phyloP scores from a whole-genome alignment of 345 rosid genomes.

The Ceriops decandra region DNA sequence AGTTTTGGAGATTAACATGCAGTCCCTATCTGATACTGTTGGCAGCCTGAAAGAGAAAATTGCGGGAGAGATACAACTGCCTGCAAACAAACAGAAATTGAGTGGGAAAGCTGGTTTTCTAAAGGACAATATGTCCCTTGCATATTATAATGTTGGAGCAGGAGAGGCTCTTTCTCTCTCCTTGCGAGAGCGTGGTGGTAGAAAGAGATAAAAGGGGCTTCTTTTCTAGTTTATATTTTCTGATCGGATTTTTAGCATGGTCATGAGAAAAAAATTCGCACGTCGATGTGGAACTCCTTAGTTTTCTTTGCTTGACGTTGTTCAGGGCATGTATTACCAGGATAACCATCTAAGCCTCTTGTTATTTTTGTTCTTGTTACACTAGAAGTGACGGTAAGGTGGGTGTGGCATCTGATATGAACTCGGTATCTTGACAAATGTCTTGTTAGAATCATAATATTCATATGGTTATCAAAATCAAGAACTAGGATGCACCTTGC shows the following conservation, averaged over 20 bases:
- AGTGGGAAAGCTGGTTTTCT: conserved; percentile 88
- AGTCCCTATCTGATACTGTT: conserved; percentile 66
- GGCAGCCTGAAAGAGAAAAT: conserved; percentile 90
- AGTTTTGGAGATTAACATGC: conserved; percentile 64
- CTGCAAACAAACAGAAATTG: conserved; percentile 82
- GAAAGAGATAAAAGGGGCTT: conserved; percentile 53
- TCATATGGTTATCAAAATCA: too few species aligned
- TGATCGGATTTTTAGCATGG: conserved; percentile 10
- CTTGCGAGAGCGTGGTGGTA: conserved; percentile 81
- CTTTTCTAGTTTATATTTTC: conserved; percentile 15
- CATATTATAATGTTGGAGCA: conserved; percentile 67
- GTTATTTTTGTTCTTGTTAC: neutral
- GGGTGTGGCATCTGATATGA: neutral
- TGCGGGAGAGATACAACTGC: conserved; percentile 79
- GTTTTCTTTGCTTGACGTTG: conserved; percentile 4
- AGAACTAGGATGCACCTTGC: too few species aligned
- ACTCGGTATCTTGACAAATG: too few species aligned
- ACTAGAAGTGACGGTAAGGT: conserved; percentile 23
- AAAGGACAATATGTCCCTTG: conserved; percentile 85
- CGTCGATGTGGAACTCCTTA: conserved; percentile 6
- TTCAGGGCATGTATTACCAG: conserved; percentile 18
- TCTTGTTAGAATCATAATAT: too few species aligned
- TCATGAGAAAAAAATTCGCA: neutral
- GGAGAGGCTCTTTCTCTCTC: conserved; percentile 63
- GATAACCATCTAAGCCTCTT: conserved; percentile 1